Percentiles rank a stretch among this genome's conserved stretches.
Conservation (phyloP, 257 asterid genomes). For the Voacanga thouarsii region DNA sequence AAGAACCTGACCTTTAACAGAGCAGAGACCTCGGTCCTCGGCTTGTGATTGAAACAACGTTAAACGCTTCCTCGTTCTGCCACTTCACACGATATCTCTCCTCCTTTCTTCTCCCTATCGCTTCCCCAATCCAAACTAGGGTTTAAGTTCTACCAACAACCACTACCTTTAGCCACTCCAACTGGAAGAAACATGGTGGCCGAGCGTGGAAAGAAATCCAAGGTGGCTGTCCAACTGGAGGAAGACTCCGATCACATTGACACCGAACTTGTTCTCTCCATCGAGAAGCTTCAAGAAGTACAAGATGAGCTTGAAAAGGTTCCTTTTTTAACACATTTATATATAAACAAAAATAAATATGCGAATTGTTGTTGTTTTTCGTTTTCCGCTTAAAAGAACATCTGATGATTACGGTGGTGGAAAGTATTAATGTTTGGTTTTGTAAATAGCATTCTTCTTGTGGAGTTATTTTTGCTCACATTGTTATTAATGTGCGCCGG, state of each 20-base stretch:
- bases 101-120: neutral
- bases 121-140: slow-evolving; percentile 19
- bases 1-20: neutral
- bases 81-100: slow-evolving; percentile 1
- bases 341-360: neutral
- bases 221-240: slow-evolving; percentile 21
- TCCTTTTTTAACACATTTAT: slow-evolving; percentile 4
- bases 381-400: neutral
- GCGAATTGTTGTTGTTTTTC: neutral
- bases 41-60: neutral
- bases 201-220: slow-evolving; percentile 40
- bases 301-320: slow-evolving; percentile 57
- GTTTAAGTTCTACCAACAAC: slow-evolving; percentile 3
- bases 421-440: neutral
- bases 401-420: neutral
- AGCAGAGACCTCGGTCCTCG: neutral
- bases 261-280: slow-evolving; percentile 24
- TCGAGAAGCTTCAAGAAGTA: slow-evolving; percentile 44
- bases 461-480: neutral
- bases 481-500: neutral
- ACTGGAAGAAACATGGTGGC: slow-evolving; percentile 32
- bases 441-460: neutral
- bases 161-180: neutral
- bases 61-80: neutral
- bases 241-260: slow-evolving; percentile 30